phyloP scores from a whole-genome alignment of 164 flowering plant genomes.

The Dillenia suffruticosa region DNA sequence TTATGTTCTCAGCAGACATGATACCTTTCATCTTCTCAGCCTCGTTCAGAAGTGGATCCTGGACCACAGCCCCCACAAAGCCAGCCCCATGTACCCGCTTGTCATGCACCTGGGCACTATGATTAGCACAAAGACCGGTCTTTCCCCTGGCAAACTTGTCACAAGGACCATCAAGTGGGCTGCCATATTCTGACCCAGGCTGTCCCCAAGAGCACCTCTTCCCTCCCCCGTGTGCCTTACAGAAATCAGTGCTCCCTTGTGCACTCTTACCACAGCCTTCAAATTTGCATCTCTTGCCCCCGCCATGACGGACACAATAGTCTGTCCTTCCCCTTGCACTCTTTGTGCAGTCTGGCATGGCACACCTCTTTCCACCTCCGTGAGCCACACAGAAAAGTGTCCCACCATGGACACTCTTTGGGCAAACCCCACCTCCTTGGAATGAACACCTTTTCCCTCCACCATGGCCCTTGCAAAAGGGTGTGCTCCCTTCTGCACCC shows the following conservation, averaged over 20 bases:
- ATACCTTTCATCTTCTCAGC: conserved; percentile 30
- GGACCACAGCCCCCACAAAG: conserved; percentile 43
- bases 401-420: conserved; percentile 92
- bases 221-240: conserved; percentile 97
- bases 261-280: conserved; percentile 90
- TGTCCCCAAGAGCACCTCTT: conserved; percentile 90
- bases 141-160: conserved; percentile 84
- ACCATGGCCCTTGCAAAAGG: conserved; percentile 92
- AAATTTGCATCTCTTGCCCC: conserved; percentile 82
- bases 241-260: conserved; percentile 89
- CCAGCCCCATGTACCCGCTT: conserved; percentile 92
- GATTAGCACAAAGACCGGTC: conserved; percentile 79
- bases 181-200: conserved; percentile 52
- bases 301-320: conserved; percentile 92
- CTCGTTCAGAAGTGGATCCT: conserved; percentile 22
- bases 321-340: conserved; percentile 92
- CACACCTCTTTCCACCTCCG: conserved; percentile 97
- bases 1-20: conserved; percentile 36
- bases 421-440: conserved; percentile 71
- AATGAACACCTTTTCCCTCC: conserved; percentile 90
- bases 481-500: conserved; percentile 96
- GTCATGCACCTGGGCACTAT: conserved; percentile 71
- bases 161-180: conserved; percentile 43
- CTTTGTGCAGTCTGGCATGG: conserved; percentile 76
- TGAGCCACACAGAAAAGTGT: conserved; percentile 83